A percentile compares a stretch with the other conserved stretches of the same genome.
These are phyloP conservation scores for Triangularia verruculosa DNA, from an alignment of 2,329 filamentous ascomycete genomes.

Conservation along the genomic window DNA sequence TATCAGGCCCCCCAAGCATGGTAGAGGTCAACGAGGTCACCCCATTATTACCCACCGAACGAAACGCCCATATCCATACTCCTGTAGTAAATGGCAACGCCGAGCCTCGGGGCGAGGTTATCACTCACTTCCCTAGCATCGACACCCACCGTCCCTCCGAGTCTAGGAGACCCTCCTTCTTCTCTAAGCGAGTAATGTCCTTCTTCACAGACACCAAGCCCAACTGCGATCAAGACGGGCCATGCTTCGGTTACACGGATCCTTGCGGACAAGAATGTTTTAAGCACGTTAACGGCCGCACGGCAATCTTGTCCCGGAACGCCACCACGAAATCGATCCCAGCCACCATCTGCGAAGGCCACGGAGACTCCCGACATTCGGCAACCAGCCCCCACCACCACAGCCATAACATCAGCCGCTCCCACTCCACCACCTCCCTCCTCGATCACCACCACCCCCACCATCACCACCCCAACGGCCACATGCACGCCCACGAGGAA, in stretches of 20 bases:
- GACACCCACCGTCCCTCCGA: slow-evolving; percentile 31
- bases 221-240: slow-evolving; percentile 59
- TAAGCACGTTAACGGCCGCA: slow-evolving; percentile 50
- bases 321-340: slow-evolving; percentile 35
- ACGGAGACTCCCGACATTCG: slow-evolving; percentile 29
- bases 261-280: slow-evolving; percentile 65
- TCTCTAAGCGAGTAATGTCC: slow-evolving; percentile 58
- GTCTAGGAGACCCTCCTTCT: slow-evolving; percentile 52
- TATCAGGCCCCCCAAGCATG: slow-evolving; percentile 13
- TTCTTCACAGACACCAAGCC: slow-evolving; percentile 64
- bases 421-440: slow-evolving; percentile 38
- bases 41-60: slow-evolving; percentile 40
- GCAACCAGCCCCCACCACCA: slow-evolving; percentile 35
- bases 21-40: slow-evolving; percentile 43
- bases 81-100: slow-evolving; percentile 31
- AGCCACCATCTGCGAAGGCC: slow-evolving; percentile 31
- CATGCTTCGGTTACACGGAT: slow-evolving; percentile 63
- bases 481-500: slow-evolving; percentile 9
- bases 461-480: slow-evolving; percentile 15
- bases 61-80: slow-evolving; percentile 28
- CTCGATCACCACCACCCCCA: slow-evolving; percentile 26
- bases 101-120: slow-evolving; percentile 32
- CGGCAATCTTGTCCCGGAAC: slow-evolving; percentile 35
- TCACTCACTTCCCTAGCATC: slow-evolving; percentile 24
- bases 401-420: slow-evolving; percentile 36